Conservation (phyloP, 768 basidiomycete genomes). For the Collybiopsis luxurians region DNA sequence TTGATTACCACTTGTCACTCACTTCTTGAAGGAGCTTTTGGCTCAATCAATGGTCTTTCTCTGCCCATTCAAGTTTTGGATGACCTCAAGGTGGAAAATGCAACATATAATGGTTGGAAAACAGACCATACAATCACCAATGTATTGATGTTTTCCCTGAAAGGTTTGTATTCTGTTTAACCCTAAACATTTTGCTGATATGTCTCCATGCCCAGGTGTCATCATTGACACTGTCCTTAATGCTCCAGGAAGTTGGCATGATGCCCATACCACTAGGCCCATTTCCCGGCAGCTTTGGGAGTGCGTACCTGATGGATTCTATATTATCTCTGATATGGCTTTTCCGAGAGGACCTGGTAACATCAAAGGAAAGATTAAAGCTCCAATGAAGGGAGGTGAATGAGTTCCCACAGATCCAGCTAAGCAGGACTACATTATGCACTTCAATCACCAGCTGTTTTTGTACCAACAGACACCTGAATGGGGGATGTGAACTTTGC, state of each 20-base stretch:
- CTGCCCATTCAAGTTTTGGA: slow-evolving; percentile 27
- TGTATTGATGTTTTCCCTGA: slow-evolving; percentile 22
- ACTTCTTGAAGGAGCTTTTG: slow-evolving; percentile 36
- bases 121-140: slow-evolving; percentile 21
- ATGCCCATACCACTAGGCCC: slow-evolving; percentile 23
- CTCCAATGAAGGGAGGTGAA: slow-evolving; percentile 23
- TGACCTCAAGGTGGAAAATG: slow-evolving; percentile 38
- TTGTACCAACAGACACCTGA: slow-evolving; percentile 43
- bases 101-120: no score
- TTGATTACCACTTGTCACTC: slow-evolving; percentile 30
- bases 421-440: slow-evolving; percentile 10
- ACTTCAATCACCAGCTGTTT: slow-evolving; percentile 22
- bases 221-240: slow-evolving; percentile 25
- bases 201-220: slow-evolving; percentile 15
- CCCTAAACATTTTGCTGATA: not conserved
- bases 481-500: slow-evolving; percentile 46
- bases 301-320: slow-evolving; percentile 25
- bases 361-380: slow-evolving; percentile 20
- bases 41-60: slow-evolving; percentile 38
- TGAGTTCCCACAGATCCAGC: not conserved
- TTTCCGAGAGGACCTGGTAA: slow-evolving; percentile 22
- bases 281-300: slow-evolving; percentile 22
- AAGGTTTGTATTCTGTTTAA: not conserved
- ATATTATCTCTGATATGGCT: slow-evolving; percentile 30
- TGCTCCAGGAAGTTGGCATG: slow-evolving; percentile 35